Evolutionary conservation across 371 early-diverging fungal species (phyloP), one percentile per base, ranked within the genome.

Genomic region (Apophysomyces sp.): DNA sequence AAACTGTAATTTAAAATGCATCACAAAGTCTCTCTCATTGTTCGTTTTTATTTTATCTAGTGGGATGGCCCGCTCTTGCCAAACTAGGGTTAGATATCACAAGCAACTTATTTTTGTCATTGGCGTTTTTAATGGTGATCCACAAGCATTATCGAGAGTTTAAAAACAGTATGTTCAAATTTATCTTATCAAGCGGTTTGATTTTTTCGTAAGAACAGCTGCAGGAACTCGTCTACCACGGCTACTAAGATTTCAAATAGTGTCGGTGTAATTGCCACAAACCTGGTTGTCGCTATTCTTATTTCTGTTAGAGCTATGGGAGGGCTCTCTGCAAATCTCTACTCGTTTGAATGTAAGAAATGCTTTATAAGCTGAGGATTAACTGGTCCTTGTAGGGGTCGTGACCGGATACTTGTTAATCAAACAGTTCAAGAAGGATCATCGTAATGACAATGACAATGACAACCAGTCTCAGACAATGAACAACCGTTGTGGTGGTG

Each of bases 51-150:
- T 55, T 27, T 55, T 37, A 13, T 55, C 18, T 55, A 80, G 80
- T 77, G 29, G 72, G 71, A 61, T 80, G 80, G 80, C 80, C 77
- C 12, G 80, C 80, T 4, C 61, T 77, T 52, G 80, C 77, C 13
- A 80, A 80, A 52, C 56, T 80, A 26, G 71, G 65, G 5, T 31
- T 80, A 1, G 80, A 80, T 58, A 67, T 80, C 16, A 44, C 61
- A 3, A 77, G 80, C 49, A 80, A 80, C 53, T 61, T 59, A 0
- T 75, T 80, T 57, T 55, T 80, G 24, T 72, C 80, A 0, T 24
- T 77, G 30, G 76, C 76, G 1, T 80, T 80, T 44, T 31, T 80
- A 2, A 27, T 69, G 65, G 73, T 73, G 1, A 71, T 80, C 18
- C 64, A 67, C 41, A 68, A 72, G 1, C 74, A 80, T 32, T 77